A percentile compares a stretch with the other conserved stretches of the same genome.
Conservation (phyloP, 208 protist genomes). For the Leishmania guyanensis region DNA sequence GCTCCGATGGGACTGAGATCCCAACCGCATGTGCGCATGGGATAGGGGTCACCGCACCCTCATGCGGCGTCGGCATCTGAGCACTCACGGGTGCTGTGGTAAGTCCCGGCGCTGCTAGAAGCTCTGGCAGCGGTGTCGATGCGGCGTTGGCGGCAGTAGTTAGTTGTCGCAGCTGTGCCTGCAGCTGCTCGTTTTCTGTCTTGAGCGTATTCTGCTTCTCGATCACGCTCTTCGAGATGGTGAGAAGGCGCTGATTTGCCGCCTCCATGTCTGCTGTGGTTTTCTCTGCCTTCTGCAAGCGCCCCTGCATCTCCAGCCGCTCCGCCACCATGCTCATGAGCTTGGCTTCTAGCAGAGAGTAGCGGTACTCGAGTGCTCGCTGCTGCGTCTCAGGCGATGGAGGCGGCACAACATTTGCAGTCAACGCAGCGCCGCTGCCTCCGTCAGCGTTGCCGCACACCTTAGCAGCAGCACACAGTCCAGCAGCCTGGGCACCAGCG, state of each 20-base stretch:
- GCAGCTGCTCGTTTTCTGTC: slow-evolving; percentile 29
- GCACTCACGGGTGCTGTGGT: not conserved
- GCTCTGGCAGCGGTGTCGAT: not conserved
- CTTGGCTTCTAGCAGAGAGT: slow-evolving; percentile 26
- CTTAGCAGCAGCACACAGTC: slow-evolving; percentile 14
- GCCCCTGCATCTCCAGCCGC: slow-evolving; percentile 27
- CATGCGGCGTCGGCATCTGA: not conserved
- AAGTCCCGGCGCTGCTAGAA: not conserved
- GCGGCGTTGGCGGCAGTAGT: not conserved
- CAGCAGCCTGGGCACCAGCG: slow-evolving; percentile 1
- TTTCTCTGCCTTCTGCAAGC: slow-evolving; percentile 26
- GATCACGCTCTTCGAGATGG: slow-evolving; percentile 40
- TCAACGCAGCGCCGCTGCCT: not conserved
- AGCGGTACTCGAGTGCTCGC: slow-evolving; percentile 10
- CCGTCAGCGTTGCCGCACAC: not conserved
- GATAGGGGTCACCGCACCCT: not conserved
- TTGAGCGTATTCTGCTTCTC: slow-evolving; percentile 39
- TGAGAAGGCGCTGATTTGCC: slow-evolving; percentile 41
- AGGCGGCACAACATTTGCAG: not conserved
- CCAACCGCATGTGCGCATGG: not conserved
- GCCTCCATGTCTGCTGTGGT: slow-evolving; percentile 21
- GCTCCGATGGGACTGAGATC: not conserved
- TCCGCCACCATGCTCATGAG: slow-evolving; percentile 26
- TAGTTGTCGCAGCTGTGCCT: slow-evolving; percentile 22
- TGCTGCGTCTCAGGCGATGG: slow-evolving; percentile 18